Percentiles rank a stretch among this genome's conserved stretches.
Conservation (phyloP, 2,329 filamentous ascomycete species). For the Stagonosporopsis chrysanthemi region DNA sequence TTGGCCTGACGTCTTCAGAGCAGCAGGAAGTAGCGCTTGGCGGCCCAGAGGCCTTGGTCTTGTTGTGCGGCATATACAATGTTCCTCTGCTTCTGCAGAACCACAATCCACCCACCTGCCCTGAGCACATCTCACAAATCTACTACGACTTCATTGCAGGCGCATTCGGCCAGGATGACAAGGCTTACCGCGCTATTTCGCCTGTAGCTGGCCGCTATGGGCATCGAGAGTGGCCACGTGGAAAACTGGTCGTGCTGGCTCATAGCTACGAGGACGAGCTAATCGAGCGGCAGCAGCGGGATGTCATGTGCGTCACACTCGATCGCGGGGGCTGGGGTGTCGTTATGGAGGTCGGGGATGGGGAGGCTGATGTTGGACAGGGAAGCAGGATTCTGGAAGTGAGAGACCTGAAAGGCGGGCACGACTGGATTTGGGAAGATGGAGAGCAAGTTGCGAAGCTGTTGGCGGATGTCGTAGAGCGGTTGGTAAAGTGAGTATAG, state of each 20-base stretch:
- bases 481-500: slow-evolving; percentile 15
- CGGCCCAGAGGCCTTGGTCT: slow-evolving; percentile 58
- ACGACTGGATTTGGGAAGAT: slow-evolving; percentile 70
- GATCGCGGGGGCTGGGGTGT: slow-evolving; percentile 51
- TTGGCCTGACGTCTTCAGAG: slow-evolving; percentile 19
- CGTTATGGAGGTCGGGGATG: slow-evolving; percentile 37
- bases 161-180: slow-evolving; percentile 64
- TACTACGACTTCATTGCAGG: slow-evolving; percentile 66
- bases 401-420: slow-evolving; percentile 62
- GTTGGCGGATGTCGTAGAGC: slow-evolving; percentile 38
- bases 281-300: slow-evolving; percentile 64
- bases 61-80: slow-evolving; percentile 73
- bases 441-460: slow-evolving; percentile 63
- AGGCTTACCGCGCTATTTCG: slow-evolving; percentile 52
- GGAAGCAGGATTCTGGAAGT: slow-evolving; percentile 46
- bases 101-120: slow-evolving; percentile 47
- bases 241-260: slow-evolving; percentile 52
- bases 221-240: slow-evolving; percentile 49
- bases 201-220: slow-evolving; percentile 59
- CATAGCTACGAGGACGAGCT: slow-evolving; percentile 59
- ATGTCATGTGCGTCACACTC: slow-evolving; percentile 62
- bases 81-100: slow-evolving; percentile 61
- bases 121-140: slow-evolving; percentile 49
- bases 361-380: slow-evolving; percentile 36
- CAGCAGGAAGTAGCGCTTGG: background rate